Conservation (phyloP, 2,329 filamentous ascomycete genomes). For the Chaetomiaceae sp. region DNA sequence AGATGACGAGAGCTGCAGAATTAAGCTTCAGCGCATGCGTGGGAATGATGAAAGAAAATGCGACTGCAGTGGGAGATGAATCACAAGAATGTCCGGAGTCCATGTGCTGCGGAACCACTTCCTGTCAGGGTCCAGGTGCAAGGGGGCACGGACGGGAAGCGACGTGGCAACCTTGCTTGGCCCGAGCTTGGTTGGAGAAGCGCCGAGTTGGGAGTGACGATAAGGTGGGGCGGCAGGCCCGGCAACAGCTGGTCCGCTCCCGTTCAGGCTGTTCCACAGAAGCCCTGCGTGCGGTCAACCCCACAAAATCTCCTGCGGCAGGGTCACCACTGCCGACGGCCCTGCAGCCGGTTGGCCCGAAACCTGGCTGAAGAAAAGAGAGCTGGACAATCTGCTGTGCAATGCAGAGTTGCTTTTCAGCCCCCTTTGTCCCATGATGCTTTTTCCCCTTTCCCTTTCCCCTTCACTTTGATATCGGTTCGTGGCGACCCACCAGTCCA, state of each 20-base stretch:
- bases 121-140: not conserved
- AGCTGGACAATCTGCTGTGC: no score
- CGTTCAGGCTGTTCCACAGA: not conserved
- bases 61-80: not conserved
- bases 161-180: slow-evolving; percentile 4
- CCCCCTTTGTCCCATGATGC: not conserved
- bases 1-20: not conserved
- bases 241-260: slow-evolving; percentile 5
- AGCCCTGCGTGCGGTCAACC: not conserved
- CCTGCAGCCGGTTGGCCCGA: not conserved
- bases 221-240: slow-evolving; percentile 2
- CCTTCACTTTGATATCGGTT: no score
- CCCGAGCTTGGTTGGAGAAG: not conserved
- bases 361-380: no score
- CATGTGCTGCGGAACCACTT: no score
- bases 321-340: not conserved
- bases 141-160: not conserved
- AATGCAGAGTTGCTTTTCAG: not conserved
- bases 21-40: not conserved
- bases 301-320: not conserved
- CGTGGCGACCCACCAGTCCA: no score
- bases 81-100: no score
- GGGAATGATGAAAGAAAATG: not conserved
- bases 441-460: not conserved
- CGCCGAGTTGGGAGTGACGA: not conserved